Base-by-base conservation (phyloP, 1,139 yeast genomes). In the Debaryomyces fabryi region DNA sequence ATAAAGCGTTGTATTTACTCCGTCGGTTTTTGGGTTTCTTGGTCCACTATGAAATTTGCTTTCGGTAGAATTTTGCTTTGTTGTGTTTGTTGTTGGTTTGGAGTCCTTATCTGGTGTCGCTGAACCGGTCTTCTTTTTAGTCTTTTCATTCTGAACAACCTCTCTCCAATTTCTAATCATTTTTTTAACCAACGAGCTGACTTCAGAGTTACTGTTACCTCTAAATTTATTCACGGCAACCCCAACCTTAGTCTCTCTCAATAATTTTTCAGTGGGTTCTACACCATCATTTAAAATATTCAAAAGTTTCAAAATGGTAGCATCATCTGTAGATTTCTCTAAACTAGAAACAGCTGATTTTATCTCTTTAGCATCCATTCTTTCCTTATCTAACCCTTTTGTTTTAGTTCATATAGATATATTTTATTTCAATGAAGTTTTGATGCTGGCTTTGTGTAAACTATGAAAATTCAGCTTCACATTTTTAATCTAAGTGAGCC, bases 201-300 rank as follows among this genome's bases (percentile, higher is more conserved):
- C 83, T 52, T 86, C 88, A 21, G 76, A 59, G 63, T 88, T 89
- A 21, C 74, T 61, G 55, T 88, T 88, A 9, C 86, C 71, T 57
- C 96, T 81, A 62, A 86, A 83, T 68, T 90, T 91, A 70, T 95
- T 95, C 42, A 93, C 98, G 6, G 93, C 95, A 23, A 93, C 95
- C 52, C 99, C 99, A n/a, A 93, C 93, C 67, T 90, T 91, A n/a
- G 99, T 93, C 63, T 92, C 87, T 62, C 97, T 77, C 46, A 93
- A 74, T 38, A 92, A 76, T 63, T 85, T 82, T 64, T 93, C 98
- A 1, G 96, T 85, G 9, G 98, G 97, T 56, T 77, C 75, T 45
- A 91, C 90, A 10, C 88, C 90, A 52, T 79, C 83, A 57, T 86
- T 84, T 51, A 93, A 73, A 37, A 81, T 77, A 42, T 77, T 80